Conservation (phyloP, 345 rosid species). For the Citrus cavaleriei region DNA sequence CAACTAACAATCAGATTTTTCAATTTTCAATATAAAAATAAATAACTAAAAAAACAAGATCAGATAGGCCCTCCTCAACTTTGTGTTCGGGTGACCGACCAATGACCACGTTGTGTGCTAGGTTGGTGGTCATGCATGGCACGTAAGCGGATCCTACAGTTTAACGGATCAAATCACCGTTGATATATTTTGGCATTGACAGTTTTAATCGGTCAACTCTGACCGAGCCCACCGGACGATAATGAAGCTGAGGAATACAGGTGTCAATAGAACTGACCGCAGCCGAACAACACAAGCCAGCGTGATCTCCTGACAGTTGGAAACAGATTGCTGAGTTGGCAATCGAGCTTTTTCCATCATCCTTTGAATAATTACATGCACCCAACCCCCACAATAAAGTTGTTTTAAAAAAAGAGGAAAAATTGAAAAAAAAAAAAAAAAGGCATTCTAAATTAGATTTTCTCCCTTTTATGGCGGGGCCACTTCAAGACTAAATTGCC, state of each 20-base stretch:
- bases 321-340: slow-evolving; percentile 28
- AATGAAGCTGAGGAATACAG: slow-evolving; percentile 10
- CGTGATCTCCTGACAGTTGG: slow-evolving; percentile 23
- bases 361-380: background rate
- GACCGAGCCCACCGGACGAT: background rate
- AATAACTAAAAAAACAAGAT: too few species aligned
- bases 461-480: background rate
- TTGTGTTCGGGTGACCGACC: background rate
- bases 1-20: too few species aligned
- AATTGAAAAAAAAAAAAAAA: background rate
- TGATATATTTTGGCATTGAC: background rate
- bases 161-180: background rate
- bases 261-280: slow-evolving; percentile 15
- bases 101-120: background rate
- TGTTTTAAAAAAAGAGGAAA: background rate
- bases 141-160: background rate
- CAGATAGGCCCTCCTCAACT: too few species aligned
- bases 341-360: background rate
- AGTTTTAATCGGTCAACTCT: background rate
- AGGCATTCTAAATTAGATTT: background rate
- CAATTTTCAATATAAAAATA: too few species aligned
- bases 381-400: background rate
- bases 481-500: slow-evolving; percentile 14
- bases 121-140: slow-evolving; percentile 6
- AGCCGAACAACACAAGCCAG: slow-evolving; percentile 24